phyloP scores from a whole-genome alignment of 1,139 yeast genomes.

The Scheffersomyces stambukii region DNA sequence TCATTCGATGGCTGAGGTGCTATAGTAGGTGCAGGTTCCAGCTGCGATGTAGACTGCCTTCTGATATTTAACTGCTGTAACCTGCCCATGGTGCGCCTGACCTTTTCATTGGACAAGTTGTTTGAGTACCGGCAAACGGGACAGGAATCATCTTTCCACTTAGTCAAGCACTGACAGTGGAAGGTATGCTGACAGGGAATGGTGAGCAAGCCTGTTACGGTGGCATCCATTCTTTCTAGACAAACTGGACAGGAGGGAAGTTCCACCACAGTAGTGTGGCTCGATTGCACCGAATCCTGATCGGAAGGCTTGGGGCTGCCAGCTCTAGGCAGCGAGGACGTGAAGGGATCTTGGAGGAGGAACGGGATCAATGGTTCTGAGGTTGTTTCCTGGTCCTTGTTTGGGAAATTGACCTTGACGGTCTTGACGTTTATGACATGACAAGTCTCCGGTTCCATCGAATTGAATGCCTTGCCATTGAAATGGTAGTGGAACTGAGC shows the following conservation, averaged over 20 bases:
- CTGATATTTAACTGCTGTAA: slow-evolving; percentile 25
- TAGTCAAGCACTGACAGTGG: slow-evolving; percentile 83
- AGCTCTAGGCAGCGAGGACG: slow-evolving; percentile 15
- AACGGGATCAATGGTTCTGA: slow-evolving; percentile 52
- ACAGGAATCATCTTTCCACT: slow-evolving; percentile 89
- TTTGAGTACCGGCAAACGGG: slow-evolving; percentile 87
- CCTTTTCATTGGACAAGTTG: slow-evolving; percentile 32
- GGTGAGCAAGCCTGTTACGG: slow-evolving; percentile 76
- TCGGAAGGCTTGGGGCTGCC: not conserved
- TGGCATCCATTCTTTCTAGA: slow-evolving; percentile 82
- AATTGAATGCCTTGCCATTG: slow-evolving; percentile 74
- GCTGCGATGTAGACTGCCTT: slow-evolving; percentile 4
- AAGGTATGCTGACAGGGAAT: slow-evolving; percentile 93
- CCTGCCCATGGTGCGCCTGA: slow-evolving; percentile 31
- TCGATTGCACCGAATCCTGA: not conserved
- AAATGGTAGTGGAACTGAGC: slow-evolving; percentile 58
- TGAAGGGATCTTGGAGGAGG: slow-evolving; percentile 71
- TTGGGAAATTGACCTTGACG: slow-evolving; percentile 29
- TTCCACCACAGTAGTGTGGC: slow-evolving; percentile 39
- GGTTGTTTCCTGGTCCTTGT: slow-evolving; percentile 13
- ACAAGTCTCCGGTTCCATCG: slow-evolving; percentile 87
- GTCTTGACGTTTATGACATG: slow-evolving; percentile 68
- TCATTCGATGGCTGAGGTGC: slow-evolving; percentile 16
- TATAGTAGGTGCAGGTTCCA: slow-evolving; percentile 5
- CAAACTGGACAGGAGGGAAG: slow-evolving; percentile 95